A percentile compares a stretch with the other conserved stretches of the same genome.
Conservation (phyloP, 148 eudicot genomes). For the Tetragonia tetragonoides region DNA sequence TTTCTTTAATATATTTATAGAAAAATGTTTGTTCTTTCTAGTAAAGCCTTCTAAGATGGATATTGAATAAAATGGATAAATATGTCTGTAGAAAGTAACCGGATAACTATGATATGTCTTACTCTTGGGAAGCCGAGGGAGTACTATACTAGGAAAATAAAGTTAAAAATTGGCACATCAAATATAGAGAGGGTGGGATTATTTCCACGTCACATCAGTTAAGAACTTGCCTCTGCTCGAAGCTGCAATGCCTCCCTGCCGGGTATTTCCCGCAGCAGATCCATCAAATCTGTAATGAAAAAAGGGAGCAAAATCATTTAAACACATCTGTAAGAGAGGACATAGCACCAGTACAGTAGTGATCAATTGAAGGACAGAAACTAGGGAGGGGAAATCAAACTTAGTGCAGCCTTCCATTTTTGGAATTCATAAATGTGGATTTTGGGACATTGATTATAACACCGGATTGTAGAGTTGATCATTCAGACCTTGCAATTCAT, state of each 20-base stretch:
- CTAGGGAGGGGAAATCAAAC: too few relatives aligned
- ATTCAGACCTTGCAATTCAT: too few relatives aligned
- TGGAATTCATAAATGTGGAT: too few relatives aligned
- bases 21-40: neutral
- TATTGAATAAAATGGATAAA: neutral
- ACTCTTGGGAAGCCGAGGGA: too few relatives aligned
- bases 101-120: too few relatives aligned
- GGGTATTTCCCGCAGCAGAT: conserved; percentile 74
- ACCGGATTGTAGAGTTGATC: too few relatives aligned
- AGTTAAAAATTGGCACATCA: neutral
- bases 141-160: neutral
- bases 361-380: neutral
- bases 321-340: neutral
- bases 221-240: conserved; percentile 66
- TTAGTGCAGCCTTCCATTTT: too few relatives aligned
- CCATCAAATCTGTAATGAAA: conserved; percentile 60
- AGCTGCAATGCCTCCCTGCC: conserved; percentile 81
- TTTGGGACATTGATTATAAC: too few relatives aligned
- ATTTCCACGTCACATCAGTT: neutral
- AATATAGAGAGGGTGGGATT: neutral
- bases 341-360: too few relatives aligned
- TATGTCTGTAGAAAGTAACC: too few relatives aligned
- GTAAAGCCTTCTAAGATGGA: neutral
- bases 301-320: neutral
- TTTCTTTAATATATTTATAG: neutral